Evolutionary conservation across 345 rosid species (phyloP), one percentile per base, ranked within the genome.

Genomic region (Citrus trifoliata): DNA sequence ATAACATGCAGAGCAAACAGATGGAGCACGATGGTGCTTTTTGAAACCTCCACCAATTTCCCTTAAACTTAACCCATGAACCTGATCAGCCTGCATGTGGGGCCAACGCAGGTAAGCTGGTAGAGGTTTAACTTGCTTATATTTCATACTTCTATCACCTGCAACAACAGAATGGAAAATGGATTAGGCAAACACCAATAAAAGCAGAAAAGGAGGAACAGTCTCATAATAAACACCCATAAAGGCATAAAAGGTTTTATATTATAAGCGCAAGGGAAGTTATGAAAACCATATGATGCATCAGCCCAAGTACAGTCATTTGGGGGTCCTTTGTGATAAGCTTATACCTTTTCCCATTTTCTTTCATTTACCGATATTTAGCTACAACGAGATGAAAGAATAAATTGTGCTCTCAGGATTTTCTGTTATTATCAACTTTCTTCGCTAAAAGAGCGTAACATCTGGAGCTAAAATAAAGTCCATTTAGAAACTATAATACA

Each of bases 21-120:
- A 91, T 55, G 99, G 98, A 75, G 99, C 94, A 76, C 99, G 97
- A 82, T 94, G 99, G 83, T 94, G 98, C 80, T 94, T 96, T 70
- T 90, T 75, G 87, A 96, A 96, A 85, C 99, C 99, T 79, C 98
- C 99, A 60, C 98, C 98, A 79, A 94, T 91, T 90, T 96, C 99
- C 87, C 99, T 93, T 85, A 96, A 87, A 83, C 91, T 87, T 75
- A 96, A 88, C 61, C 98, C 99, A 76, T 81, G 99, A 60, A 96
- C 93, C 86, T 96, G 99, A 90, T 94, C 97, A 73, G 97, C 95
- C 80, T 83, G 95, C 88, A 88, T 88, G 82, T 96, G 99, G 35
- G 99, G 99, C 99, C 99, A 94, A 71, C 93, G 94, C 87, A 96
- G 80, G 85, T 91, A 88, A 78, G 83, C 56, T 38, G 94, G 91